These are phyloP conservation scores for Basidiobolus meristosporus DNA, from an alignment of 371 early-diverging fungal species.

Conservation along the genomic window DNA sequence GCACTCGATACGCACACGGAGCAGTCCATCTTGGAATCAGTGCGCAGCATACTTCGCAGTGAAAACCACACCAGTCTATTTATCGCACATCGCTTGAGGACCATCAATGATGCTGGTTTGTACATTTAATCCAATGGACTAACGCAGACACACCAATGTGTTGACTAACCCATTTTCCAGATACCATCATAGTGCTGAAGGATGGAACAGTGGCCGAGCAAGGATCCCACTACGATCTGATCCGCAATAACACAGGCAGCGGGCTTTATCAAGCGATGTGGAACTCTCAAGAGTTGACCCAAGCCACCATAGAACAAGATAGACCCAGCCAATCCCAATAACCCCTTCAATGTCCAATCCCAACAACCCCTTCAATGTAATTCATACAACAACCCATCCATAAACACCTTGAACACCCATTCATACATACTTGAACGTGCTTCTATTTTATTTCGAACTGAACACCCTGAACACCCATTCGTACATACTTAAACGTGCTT, in stretches of 20 bases:
- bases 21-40: constrained; percentile 51
- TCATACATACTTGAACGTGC: no score
- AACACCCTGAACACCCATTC: no score
- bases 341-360: no score
- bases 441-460: no score
- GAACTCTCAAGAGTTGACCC: constrained; percentile 40
- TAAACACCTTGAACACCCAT: no score
- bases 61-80: constrained; percentile 47
- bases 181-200: constrained; percentile 55
- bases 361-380: no score
- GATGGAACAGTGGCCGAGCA: constrained; percentile 35
- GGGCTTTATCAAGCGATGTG: constrained; percentile 78
- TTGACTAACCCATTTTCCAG: constrained; percentile 8
- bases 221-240: constrained; percentile 49
- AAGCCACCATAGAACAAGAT: background rate
- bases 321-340: background rate
- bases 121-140: background rate
- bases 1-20: constrained; percentile 86
- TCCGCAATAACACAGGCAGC: constrained; percentile 13
- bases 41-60: constrained; percentile 42
- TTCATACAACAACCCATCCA: no score
- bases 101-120: constrained; percentile 55
- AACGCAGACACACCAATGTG: no score
- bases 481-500: no score
- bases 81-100: constrained; percentile 61